A percentile compares a stretch with the other conserved stretches of the same genome.
Evolutionary conservation across 495 filamentous ascomycete species (phyloP).

Genomic region (Lentithecium fluviatile): DNA sequence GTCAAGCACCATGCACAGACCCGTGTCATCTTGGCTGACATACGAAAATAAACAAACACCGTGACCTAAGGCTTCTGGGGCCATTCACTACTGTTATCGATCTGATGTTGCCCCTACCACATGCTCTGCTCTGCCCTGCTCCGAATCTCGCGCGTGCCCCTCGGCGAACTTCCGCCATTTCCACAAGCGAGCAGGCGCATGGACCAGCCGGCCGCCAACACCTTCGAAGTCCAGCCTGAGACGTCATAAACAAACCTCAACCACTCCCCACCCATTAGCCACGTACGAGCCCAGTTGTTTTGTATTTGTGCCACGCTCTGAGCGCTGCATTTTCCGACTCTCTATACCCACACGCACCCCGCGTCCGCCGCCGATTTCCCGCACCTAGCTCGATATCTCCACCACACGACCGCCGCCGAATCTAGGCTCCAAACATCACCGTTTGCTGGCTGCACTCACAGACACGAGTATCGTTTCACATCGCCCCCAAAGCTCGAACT

Average conservation of each 20-base stretch:
- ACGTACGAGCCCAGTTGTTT: background rate
- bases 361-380: conserved; percentile 16
- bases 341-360: conserved; percentile 8
- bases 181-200: background rate
- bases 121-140: no score
- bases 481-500: background rate
- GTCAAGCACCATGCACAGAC: no score
- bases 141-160: background rate
- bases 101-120: no score
- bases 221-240: conserved; percentile 22
- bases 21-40: no score
- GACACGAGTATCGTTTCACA: background rate
- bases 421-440: conserved; percentile 1
- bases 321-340: conserved; percentile 10
- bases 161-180: conserved; percentile 15
- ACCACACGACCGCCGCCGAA: conserved; percentile 28
- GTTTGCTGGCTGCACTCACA: conserved; percentile 2
- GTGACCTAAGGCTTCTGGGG: no score
- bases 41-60: no score
- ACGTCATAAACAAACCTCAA: background rate
- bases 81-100: no score
- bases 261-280: background rate
- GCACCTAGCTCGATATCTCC: conserved; percentile 25
- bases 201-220: conserved; percentile 8
- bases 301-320: background rate